Base-by-base conservation (phyloP, 2,329 filamentous ascomycete species). In the Phialemoniopsis sp. region DNA sequence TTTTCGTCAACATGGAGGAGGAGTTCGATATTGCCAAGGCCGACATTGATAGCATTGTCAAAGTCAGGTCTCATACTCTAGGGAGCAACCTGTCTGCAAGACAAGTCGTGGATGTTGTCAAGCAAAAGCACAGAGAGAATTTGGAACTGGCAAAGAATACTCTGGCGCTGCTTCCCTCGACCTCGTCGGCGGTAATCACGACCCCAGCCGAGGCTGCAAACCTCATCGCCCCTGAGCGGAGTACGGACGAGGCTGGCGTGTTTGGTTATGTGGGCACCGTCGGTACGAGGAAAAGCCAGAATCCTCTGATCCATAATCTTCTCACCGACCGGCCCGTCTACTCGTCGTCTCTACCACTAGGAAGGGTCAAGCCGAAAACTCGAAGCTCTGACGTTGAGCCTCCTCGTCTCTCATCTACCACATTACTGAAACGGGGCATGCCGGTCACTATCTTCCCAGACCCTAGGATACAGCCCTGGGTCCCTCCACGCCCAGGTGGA, bases 1-100 rank as follows among this genome's bases (percentile, higher is more conserved):
- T 93, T 8, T 97, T 96, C 56, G 78, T 98, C 56, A 98, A 98
- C 52, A 73, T 98, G 41, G 86, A 94, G 55, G 89, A 97, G 55
- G 91, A 98, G 57, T 95, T 86, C 49, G 68, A 77, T 2, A 66
- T 76, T 18, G 83, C 95, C 36, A 72, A 78, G 44, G 62, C 73
- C 13, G 77, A 89, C 48, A 68, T 95, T 18, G 53, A 58, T 36
- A 47, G 45, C 2, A 40, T 51, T 21, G 40, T 43, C 8, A 40
- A 44, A 4, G 26, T 21, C 10, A 14, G 12, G 3, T 12, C n/a
- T 13, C 10, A 14, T 13, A 26, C 18, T n/a, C 34, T 29, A 67
- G 52, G 62, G 30, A 56, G 63, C 51, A 43, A 10, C 10, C 13
- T 16, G 30, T 16, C 30, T n/a, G 30, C 30, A 13, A 10, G 12